A percentile compares a stretch with the other conserved stretches of the same genome.
Evolutionary conservation across 441 rosid species (phyloP).

Genomic region (Erodium trifolium): DNA sequence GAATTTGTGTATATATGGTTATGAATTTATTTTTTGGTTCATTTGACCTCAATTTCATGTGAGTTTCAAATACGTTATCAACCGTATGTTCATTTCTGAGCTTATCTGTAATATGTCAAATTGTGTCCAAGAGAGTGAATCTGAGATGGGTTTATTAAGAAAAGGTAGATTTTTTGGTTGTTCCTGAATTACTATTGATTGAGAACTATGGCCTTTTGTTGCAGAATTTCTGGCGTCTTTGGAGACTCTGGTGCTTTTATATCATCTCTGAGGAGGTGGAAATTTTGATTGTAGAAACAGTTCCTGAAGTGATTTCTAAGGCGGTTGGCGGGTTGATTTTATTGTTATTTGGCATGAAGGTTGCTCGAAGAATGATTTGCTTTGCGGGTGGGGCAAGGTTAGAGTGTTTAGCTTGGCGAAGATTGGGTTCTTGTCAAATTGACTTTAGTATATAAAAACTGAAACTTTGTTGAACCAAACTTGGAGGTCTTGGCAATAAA

Average conservation of each 20-base stretch:
- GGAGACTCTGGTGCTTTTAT: constrained; percentile 13
- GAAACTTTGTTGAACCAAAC: constrained; percentile 13
- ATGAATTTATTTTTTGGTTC: background rate
- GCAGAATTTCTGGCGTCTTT: constrained; percentile 31
- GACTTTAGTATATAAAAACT: background rate
- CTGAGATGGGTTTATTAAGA: constrained; percentile 26
- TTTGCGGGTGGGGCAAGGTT: constrained; percentile 13
- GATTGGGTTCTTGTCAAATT: constrained; percentile 10
- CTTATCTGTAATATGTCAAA: background rate
- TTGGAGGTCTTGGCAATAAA: constrained; percentile 9
- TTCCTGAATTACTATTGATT: constrained; percentile 20
- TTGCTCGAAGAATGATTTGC: constrained; percentile 1
- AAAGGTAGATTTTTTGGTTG: background rate
- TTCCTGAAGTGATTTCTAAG: constrained; percentile 6
- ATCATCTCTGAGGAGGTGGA: background rate
- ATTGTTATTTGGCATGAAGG: constrained; percentile 5
- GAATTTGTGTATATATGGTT: background rate
- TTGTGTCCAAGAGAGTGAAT: constrained; percentile 20
- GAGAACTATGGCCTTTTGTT: constrained; percentile 29
- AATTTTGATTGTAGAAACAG: background rate
- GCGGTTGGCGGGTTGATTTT: constrained; percentile 14
- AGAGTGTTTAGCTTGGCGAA: background rate
- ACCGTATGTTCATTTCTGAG: background rate
- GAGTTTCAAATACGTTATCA: constrained; percentile 3
- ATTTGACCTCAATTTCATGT: constrained; percentile 19